Percentiles rank a stretch among this genome's conserved stretches.
Conservation (phyloP, 306 rosid species). For the Prunus mira region DNA sequence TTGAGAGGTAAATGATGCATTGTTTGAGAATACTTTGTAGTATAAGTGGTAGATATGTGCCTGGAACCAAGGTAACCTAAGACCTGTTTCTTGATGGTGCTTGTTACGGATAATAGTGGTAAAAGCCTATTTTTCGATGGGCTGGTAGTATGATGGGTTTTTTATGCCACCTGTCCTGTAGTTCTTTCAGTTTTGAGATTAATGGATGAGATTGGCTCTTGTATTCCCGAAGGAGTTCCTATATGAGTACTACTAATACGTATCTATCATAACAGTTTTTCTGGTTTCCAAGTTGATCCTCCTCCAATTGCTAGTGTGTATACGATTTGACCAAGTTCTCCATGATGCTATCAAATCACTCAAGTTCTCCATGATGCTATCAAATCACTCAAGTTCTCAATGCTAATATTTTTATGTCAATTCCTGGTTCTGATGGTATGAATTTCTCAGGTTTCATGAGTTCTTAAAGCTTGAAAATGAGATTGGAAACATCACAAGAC, state of each 20-base stretch:
- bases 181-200: not conserved
- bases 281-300: constrained; percentile 13
- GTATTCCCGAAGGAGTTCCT: not conserved
- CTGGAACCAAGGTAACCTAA: not conserved
- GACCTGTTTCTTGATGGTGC: not conserved
- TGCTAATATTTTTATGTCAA: constrained; percentile 7
- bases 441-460: constrained; percentile 78
- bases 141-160: not conserved
- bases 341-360: constrained; percentile 10
- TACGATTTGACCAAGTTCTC: constrained; percentile 16
- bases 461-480: constrained; percentile 98
- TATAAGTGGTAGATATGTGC: not conserved
- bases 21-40: constrained; percentile 13
- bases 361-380: constrained; percentile 4
- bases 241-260: not conserved
- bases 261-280: not conserved
- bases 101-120: not conserved
- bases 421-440: constrained; percentile 8
- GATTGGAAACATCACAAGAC: constrained; percentile 97
- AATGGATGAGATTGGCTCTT: not conserved
- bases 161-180: not conserved
- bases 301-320: constrained; percentile 2
- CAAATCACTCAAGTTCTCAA: not conserved
- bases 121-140: not conserved
- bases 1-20: constrained; percentile 63